These are phyloP conservation scores for Carallia pectinifolia DNA, from an alignment of 345 rosid genomes.

Conservation along the genomic window DNA sequence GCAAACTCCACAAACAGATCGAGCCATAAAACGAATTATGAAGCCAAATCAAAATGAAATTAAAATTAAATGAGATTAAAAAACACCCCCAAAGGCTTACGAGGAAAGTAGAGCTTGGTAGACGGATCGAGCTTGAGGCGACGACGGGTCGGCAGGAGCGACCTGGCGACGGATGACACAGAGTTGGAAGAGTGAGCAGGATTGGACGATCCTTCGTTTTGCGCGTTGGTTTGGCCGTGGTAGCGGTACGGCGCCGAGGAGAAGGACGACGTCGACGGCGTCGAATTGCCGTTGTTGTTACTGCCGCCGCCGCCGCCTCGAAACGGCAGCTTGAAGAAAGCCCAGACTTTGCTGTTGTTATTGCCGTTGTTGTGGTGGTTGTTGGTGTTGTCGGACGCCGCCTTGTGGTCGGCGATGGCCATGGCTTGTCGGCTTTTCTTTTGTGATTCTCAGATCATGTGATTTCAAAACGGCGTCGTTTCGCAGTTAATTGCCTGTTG, in stretches of 20 bases:
- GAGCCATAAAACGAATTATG: too few relatives aligned
- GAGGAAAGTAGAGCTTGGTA: slow-evolving; percentile 80
- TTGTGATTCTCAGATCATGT: slow-evolving; percentile 16
- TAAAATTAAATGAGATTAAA: not conserved
- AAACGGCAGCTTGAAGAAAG: slow-evolving; percentile 77
- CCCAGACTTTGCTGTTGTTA: slow-evolving; percentile 54
- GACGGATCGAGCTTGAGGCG: slow-evolving; percentile 92
- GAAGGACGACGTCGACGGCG: slow-evolving; percentile 38
- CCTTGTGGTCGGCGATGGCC: slow-evolving; percentile 74
- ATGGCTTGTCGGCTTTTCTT: slow-evolving; percentile 15
- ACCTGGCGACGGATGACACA: slow-evolving; percentile 79
- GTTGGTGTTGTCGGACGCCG: slow-evolving; percentile 38
- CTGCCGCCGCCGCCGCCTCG: slow-evolving; percentile 28
- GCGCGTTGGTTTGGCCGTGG: slow-evolving; percentile 39
- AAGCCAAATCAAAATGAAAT: too few relatives aligned
- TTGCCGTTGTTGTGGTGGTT: not conserved
- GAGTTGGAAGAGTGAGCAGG: slow-evolving; percentile 47
- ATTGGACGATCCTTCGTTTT: slow-evolving; percentile 50
- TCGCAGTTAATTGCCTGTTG: not conserved
- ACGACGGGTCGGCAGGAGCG: slow-evolving; percentile 66
- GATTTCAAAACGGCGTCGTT: slow-evolving; percentile 12
- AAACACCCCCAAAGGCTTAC: slow-evolving; percentile 34
- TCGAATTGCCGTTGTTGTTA: slow-evolving; percentile 11
- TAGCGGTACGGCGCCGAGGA: slow-evolving; percentile 16
- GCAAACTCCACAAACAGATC: too few relatives aligned